Conservation (phyloP, 805 yeast genomes). For the Metschnikowia hibisci region DNA sequence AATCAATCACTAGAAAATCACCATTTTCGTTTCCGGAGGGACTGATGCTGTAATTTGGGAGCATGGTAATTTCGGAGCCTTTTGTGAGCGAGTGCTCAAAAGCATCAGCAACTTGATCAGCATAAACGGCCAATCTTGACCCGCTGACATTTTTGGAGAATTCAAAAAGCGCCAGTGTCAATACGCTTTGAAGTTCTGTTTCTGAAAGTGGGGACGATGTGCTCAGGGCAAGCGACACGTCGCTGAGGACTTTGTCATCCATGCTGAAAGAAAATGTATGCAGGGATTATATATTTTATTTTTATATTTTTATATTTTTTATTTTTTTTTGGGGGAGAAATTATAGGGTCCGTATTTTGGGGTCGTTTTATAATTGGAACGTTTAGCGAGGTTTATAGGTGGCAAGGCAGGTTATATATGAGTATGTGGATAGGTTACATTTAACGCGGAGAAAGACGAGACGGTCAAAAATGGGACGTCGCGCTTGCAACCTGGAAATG, state of each 20-base stretch:
- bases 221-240: conserved; percentile 11
- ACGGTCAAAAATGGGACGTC: conserved; percentile 1
- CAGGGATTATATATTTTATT: no score
- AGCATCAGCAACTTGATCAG: conserved; percentile 21
- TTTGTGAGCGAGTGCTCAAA: conserved; percentile 28
- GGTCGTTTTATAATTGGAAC: background rate
- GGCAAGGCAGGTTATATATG: background rate
- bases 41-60: conserved; percentile 35
- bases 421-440: conserved; percentile 4
- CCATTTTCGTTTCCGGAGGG: conserved; percentile 38
- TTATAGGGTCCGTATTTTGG: background rate
- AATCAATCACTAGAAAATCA: conserved; percentile 45
- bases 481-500: conserved; percentile 1
- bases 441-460: background rate
- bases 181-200: conserved; percentile 1
- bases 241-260: conserved; percentile 7
- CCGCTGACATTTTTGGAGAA: conserved; percentile 5
- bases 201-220: conserved; percentile 8
- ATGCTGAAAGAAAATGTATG: background rate
- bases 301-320: no score
- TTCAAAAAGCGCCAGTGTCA: conserved; percentile 10
- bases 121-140: conserved; percentile 14
- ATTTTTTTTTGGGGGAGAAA: no score
- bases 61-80: conserved; percentile 33
- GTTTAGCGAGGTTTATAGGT: background rate